A percentile compares a stretch with the other conserved stretches of the same genome.
phyloP scores from a whole-genome alignment of 1,284 basidiomycete species.

The Boletus semigastroideus region DNA sequence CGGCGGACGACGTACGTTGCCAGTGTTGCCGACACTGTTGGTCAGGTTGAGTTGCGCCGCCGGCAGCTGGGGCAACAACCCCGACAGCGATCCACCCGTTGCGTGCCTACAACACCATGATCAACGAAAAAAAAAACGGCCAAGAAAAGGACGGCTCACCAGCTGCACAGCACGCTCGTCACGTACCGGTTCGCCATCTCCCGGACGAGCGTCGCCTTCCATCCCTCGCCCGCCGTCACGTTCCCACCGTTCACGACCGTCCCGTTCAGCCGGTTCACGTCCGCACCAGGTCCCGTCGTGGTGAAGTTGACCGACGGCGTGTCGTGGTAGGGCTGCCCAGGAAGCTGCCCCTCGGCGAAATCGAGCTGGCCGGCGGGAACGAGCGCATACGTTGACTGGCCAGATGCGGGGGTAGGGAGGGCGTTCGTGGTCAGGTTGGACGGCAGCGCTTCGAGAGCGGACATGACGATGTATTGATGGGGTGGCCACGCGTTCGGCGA shows the following conservation, averaged over 20 bases:
- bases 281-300: slow-evolving; percentile 50
- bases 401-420: slow-evolving; percentile 47
- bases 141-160: slow-evolving; percentile 54
- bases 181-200: slow-evolving; percentile 83
- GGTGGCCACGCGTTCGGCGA: slow-evolving; percentile 81
- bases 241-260: slow-evolving; percentile 78
- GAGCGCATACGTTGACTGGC: slow-evolving; percentile 62
- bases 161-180: slow-evolving; percentile 82
- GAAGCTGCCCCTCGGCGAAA: slow-evolving; percentile 63
- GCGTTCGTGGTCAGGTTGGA: slow-evolving; percentile 57
- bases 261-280: slow-evolving; percentile 58
- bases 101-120: slow-evolving; percentile 45
- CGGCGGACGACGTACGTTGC: slow-evolving; percentile 54
- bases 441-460: slow-evolving; percentile 75
- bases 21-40: slow-evolving; percentile 63
- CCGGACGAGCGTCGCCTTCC: slow-evolving; percentile 63
- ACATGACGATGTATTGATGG: slow-evolving; percentile 81
- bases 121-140: slow-evolving; percentile 31
- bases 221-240: slow-evolving; percentile 60
- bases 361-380: slow-evolving; percentile 77
- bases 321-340: slow-evolving; percentile 57
- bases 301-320: slow-evolving; percentile 48
- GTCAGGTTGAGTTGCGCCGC: slow-evolving; percentile 75
- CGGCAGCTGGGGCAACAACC: slow-evolving; percentile 67
- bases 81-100: slow-evolving; percentile 79